Evolutionary conservation across 495 filamentous ascomycete genomes (phyloP).

Genomic region (Halenospora varia): DNA sequence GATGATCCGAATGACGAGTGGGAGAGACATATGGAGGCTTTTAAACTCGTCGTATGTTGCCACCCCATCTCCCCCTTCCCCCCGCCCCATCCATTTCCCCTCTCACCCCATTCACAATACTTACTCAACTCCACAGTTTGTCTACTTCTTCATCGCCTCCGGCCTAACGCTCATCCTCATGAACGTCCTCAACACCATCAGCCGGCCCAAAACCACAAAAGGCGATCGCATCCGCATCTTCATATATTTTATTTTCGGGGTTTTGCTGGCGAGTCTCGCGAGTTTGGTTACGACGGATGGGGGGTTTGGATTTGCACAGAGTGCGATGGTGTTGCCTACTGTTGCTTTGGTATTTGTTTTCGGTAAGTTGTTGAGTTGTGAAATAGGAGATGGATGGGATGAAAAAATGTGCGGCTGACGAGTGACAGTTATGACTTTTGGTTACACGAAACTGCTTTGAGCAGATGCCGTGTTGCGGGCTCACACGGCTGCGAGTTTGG

Average conservation of each 20-base stretch:
- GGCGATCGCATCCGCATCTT: neutral
- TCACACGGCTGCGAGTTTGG: no score
- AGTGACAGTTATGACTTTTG: no score
- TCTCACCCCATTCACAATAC: neutral
- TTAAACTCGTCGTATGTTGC: neutral
- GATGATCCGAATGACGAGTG: slow-evolving; percentile 8
- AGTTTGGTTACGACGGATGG: no score
- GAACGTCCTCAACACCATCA: neutral
- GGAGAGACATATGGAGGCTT: neutral
- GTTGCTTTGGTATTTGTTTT: no score
- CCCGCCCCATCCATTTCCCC: neutral
- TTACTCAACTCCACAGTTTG: neutral
- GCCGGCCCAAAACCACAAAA: neutral
- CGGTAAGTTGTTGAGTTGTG: no score
- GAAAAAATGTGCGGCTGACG: no score
- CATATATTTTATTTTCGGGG: neutral
- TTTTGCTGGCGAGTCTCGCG: no score
- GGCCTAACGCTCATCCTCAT: neutral
- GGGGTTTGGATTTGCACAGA: no score
- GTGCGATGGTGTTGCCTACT: no score
- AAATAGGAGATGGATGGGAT: no score
- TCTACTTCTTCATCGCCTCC: neutral
- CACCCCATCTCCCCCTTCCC: neutral
- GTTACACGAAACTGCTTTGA: no score
- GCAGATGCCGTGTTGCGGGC: no score